These are phyloP conservation scores for Talaromyces rugulosus DNA, from an alignment of 2,329 filamentous ascomycete species.

Conservation along the genomic window DNA sequence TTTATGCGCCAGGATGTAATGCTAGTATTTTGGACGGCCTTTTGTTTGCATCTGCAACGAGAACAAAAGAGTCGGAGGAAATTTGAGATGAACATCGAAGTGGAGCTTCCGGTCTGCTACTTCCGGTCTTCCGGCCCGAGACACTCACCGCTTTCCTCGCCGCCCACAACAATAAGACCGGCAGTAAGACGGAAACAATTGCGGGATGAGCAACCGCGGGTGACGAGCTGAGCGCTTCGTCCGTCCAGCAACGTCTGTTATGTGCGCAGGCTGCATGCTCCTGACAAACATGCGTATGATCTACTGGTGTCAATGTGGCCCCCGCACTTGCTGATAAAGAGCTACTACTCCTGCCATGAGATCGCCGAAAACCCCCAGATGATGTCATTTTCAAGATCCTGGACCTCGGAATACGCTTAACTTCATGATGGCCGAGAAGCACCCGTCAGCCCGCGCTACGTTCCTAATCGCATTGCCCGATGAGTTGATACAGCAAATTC, in stretches of 20 bases:
- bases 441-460: neutral
- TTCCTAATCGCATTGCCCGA: conserved; percentile 54
- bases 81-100: too few relatives aligned
- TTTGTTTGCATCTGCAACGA: too few relatives aligned
- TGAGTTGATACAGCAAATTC: conserved; percentile 70
- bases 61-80: too few relatives aligned
- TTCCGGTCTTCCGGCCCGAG: too few relatives aligned
- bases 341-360: neutral
- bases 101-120: too few relatives aligned
- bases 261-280: neutral
- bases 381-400: neutral
- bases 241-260: neutral
- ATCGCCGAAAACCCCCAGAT: neutral
- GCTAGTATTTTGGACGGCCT: too few relatives aligned
- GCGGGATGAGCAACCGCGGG: neutral
- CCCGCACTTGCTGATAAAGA: neutral
- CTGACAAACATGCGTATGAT: neutral
- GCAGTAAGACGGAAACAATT: neutral
- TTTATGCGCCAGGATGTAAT: too few relatives aligned
- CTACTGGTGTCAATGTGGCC: neutral
- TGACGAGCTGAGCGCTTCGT: neutral
- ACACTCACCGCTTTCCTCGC: neutral
- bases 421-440: conserved; percentile 12
- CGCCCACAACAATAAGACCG: neutral
- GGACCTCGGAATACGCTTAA: neutral